phyloP scores from a whole-genome alignment of 192 early-diverging fungal genomes.

The Obelidium mucronatum region DNA sequence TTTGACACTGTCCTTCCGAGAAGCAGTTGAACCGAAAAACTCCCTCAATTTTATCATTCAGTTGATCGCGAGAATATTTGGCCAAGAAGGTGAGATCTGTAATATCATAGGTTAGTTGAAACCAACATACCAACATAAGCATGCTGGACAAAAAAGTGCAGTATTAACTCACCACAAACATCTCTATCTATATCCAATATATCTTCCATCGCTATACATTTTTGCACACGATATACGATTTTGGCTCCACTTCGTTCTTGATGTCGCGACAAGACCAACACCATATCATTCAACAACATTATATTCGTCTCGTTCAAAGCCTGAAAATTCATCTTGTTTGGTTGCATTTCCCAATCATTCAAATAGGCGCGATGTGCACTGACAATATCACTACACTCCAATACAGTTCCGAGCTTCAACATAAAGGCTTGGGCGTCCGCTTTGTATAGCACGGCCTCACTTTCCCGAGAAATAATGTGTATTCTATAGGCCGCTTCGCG shows the following conservation, averaged over 20 bases:
- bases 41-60: not conserved
- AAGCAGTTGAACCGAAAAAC: not conserved
- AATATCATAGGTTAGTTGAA: not conserved
- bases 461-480: not conserved
- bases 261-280: not conserved
- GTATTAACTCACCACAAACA: not conserved
- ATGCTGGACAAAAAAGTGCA: too few species aligned
- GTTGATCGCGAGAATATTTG: not conserved
- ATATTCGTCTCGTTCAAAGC: not conserved
- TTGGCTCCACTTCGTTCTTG: not conserved
- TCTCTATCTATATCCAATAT: not conserved
- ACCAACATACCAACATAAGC: not conserved
- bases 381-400: not conserved
- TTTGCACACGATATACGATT: not conserved
- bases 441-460: not conserved
- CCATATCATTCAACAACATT: constrained; percentile 7
- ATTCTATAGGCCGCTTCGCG: not conserved
- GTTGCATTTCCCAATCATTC: not conserved
- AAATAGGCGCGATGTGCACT: not conserved
- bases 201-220: not conserved
- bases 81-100: not conserved
- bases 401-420: not conserved
- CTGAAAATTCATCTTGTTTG: not conserved
- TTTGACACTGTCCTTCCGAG: not conserved
- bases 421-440: not conserved